phyloP scores from a whole-genome alignment of 2,329 filamentous ascomycete species.

The Sarocladium brachiariae region DNA sequence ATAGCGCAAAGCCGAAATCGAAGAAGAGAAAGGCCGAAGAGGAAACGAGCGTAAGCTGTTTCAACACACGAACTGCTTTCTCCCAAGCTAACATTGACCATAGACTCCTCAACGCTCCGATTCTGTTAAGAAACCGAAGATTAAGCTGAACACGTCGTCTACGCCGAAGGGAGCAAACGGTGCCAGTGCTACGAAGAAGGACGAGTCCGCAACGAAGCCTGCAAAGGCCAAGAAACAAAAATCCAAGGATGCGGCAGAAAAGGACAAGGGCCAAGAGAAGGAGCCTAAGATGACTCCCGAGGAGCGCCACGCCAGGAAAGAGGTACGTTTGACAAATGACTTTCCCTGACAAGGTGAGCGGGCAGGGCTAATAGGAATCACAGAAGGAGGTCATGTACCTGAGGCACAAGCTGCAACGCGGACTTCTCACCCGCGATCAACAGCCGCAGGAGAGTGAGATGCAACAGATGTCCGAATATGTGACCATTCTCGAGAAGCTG shows the following conservation, averaged over 20 bases:
- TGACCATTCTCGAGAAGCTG: conserved; percentile 69
- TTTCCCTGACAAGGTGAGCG: background rate
- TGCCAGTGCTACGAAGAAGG: conserved; percentile 39
- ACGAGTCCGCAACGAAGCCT: conserved; percentile 44
- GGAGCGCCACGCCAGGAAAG: conserved; percentile 52
- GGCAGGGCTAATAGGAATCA: background rate
- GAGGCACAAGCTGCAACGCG: conserved; percentile 90
- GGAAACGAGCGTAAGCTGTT: conserved; percentile 48
- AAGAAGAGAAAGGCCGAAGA: conserved; percentile 87
- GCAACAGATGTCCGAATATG: conserved; percentile 68
- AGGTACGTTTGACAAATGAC: conserved; percentile 35
- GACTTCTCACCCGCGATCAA: conserved; percentile 77
- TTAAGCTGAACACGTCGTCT: conserved; percentile 56
- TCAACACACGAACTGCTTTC: no score
- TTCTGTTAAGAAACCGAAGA: conserved; percentile 62
- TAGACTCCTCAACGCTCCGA: conserved; percentile 53
- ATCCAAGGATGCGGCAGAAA: conserved; percentile 43
- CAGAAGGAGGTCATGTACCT: conserved; percentile 82
- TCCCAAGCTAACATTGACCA: no score
- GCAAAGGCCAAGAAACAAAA: conserved; percentile 52
- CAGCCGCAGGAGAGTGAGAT: conserved; percentile 83
- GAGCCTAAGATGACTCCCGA: conserved; percentile 53
- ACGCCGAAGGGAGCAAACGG: conserved; percentile 66
- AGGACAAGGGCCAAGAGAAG: conserved; percentile 48
- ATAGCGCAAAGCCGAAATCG: conserved; percentile 54